Evolutionary conservation across 2,329 filamentous ascomycete genomes (phyloP).

Genomic region (Xylaria sp.): DNA sequence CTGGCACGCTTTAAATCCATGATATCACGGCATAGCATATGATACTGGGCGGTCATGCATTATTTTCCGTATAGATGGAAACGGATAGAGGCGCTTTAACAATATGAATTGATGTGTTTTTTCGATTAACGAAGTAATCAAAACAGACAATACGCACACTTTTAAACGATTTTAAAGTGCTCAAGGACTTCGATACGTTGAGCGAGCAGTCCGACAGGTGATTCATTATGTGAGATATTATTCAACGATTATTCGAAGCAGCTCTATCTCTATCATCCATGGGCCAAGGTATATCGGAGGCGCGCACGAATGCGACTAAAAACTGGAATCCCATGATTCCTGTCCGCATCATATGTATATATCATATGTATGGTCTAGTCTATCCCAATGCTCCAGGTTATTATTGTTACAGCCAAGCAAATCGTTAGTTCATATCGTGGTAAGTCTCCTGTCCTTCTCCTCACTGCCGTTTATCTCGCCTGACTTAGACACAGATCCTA

Average conservation of each 20-base stretch:
- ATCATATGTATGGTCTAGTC: not conserved
- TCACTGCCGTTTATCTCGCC: too few species aligned
- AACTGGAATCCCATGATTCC: not conserved
- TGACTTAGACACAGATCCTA: not conserved
- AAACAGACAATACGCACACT: not conserved
- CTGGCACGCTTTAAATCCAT: constrained; percentile 20
- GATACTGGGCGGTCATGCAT: not conserved
- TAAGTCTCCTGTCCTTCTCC: too few species aligned
- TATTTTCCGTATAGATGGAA: not conserved
- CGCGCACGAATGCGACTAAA: constrained; percentile 1
- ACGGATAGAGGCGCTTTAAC: constrained; percentile 2
- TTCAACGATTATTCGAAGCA: constrained; percentile 11
- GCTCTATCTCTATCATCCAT: constrained; percentile 3
- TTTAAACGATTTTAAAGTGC: not conserved
- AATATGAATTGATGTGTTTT: not conserved
- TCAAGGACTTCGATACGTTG: not conserved
- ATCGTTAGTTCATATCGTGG: not conserved
- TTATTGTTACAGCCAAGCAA: constrained; percentile 5
- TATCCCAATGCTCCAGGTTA: constrained; percentile 2
- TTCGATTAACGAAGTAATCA: not conserved
- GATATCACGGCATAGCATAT: constrained; percentile 29
- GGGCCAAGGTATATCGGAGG: not conserved
- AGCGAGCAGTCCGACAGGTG: not conserved
- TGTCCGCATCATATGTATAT: not conserved
- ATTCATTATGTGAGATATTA: not conserved